Evolutionary conservation across 805 yeast species (phyloP), one percentile per base, ranked within the genome.

Genomic region (Lipomyces starkeyi): DNA sequence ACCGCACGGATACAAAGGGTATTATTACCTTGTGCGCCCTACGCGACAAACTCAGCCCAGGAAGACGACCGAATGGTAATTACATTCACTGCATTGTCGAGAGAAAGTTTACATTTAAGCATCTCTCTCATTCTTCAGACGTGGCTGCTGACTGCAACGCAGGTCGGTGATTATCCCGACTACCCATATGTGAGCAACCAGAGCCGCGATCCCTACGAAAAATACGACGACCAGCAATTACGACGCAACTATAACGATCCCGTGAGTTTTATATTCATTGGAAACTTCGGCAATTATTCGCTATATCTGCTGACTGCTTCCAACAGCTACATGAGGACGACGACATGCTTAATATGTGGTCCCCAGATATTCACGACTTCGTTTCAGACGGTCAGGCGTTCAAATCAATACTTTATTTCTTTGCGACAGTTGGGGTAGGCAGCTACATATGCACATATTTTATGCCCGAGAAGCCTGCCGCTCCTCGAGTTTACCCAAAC

Each of bases 331-430:
- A 87, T 77, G 86, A 87, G 64, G 86, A 88, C 74, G 90, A 88
- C 73, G 97, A 91, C 76, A 80, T 86, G 78, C 83, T 88, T 75
- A 93, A 91, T 78, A 84, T 90, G 83, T 91, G 97, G 97, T 86
- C 97, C 8, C 95, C 97, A 13, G 96, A 91, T 75, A 84, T 87
- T 75, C 86, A 83, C 77, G 87, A 87, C 73, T 78, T 82, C 52
- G 89, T 87, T 43, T 80, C 85, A 53, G 89, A 90, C 78, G 76
- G 78, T 58, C 83, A 85, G 40, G 96, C 97, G 0, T 78, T 87
- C 63, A 83, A 79, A 73, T 86, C 86, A 77, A 84, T 87, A 71
- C 80, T 80, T n/a, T 66, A 71, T 35, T 89, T 89, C 78, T 85
- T 89, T 74, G 87, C 83, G n/a, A 76, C 76, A 5, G 71, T 85